phyloP scores from a whole-genome alignment of 495 filamentous ascomycete genomes.

The Penicilliopsis zonata region DNA sequence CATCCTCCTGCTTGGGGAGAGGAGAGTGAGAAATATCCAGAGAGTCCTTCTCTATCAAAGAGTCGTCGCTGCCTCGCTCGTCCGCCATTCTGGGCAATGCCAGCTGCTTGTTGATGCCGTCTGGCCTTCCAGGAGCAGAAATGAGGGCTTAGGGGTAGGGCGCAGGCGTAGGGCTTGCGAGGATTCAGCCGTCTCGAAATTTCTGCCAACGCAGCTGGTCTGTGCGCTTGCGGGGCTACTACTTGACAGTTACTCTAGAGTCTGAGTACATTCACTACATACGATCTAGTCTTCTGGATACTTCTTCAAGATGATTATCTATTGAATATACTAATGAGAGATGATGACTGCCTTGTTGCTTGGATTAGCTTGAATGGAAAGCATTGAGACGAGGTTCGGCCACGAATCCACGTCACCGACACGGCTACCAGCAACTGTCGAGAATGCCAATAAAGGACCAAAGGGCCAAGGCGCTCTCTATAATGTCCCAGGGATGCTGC shows the following conservation, averaged over 20 bases:
- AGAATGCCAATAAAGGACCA: too few species aligned
- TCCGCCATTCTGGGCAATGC: conserved; percentile 22
- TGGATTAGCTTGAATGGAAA: too few species aligned
- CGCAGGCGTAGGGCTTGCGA: conserved; percentile 26
- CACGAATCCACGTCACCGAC: too few species aligned
- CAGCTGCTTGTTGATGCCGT: conserved; percentile 13
- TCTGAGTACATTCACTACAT: not conserved
- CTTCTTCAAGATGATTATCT: not conserved
- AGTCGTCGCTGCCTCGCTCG: conserved; percentile 13
- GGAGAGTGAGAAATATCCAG: conserved; percentile 20
- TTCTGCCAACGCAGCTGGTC: not conserved
- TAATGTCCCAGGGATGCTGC: too few species aligned
- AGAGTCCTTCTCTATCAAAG: conserved; percentile 19
- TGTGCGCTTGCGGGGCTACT: too few species aligned
- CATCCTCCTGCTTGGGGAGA: conserved; percentile 14
- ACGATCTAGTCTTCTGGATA: not conserved
- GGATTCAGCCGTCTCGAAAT: not conserved
- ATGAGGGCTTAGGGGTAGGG: conserved; percentile 44
- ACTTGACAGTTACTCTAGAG: not conserved
- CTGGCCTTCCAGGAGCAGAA: conserved; percentile 37
- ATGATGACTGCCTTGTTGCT: too few species aligned
- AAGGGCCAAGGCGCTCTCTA: too few species aligned
- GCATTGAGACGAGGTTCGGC: too few species aligned
- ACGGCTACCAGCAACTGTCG: too few species aligned
- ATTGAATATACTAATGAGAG: not conserved